Conservation (phyloP, 1,139 yeast species). For the Saccharomyces hybrid region DNA sequence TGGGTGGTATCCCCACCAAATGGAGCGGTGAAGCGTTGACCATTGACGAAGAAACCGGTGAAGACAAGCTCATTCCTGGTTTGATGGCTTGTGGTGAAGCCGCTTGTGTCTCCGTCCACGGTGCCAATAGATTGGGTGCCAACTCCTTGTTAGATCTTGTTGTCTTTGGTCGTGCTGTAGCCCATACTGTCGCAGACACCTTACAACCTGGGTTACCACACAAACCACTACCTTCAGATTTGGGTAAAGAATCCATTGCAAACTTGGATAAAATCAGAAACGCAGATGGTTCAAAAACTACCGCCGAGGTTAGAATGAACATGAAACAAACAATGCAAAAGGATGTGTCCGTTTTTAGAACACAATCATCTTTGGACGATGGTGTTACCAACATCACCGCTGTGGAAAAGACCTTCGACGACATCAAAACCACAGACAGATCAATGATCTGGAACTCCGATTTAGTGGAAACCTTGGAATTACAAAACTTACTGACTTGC, state of each 20-base stretch:
- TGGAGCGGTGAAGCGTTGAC: slow-evolving; percentile 94
- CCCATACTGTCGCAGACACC: slow-evolving; percentile 80
- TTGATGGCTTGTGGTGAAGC: slow-evolving; percentile 97
- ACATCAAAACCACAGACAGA: slow-evolving; percentile 84
- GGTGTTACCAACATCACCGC: slow-evolving; percentile 77
- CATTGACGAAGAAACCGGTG: slow-evolving; percentile 68
- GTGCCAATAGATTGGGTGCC: slow-evolving; percentile 99
- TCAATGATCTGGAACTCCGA: slow-evolving; percentile 99
- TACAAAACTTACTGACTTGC: slow-evolving; percentile 94
- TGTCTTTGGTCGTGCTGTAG: slow-evolving; percentile 97
- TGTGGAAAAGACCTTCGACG: slow-evolving; percentile 66
- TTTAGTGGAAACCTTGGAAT: slow-evolving; percentile 89
- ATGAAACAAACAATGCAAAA: slow-evolving; percentile 97
- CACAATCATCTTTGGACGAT: slow-evolving; percentile 82
- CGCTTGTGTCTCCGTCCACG: slow-evolving; percentile 98
- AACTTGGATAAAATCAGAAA: slow-evolving; percentile 85
- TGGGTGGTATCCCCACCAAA: slow-evolving; percentile 99
- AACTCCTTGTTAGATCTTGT: slow-evolving; percentile 96
- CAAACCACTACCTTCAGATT: slow-evolving; percentile 68
- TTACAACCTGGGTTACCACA: slow-evolving; percentile 87
- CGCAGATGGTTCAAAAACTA: slow-evolving; percentile 71
- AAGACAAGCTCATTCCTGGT: slow-evolving; percentile 90
- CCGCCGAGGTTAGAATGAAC: slow-evolving; percentile 81
- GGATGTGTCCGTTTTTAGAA: slow-evolving; percentile 96
- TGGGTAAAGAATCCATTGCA: slow-evolving; percentile 84